A percentile compares a stretch with the other conserved stretches of the same genome.
Evolutionary conservation across 2,329 filamentous ascomycete genomes (phyloP).

Genomic region (Raffaelea arxii): DNA sequence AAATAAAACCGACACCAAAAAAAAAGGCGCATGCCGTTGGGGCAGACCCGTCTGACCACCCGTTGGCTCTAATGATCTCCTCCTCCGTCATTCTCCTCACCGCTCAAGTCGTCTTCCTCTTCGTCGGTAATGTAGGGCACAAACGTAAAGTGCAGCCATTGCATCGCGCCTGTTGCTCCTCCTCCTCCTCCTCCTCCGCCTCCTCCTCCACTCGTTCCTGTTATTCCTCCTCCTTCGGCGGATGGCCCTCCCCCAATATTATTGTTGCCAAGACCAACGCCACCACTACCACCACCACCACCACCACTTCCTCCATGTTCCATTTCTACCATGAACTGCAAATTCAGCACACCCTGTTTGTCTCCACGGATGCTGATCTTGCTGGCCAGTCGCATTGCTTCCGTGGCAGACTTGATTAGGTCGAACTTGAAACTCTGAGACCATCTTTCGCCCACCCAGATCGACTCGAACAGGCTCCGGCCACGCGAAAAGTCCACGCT

Average conservation of each 20-base stretch:
- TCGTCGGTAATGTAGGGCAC: slow-evolving; percentile 62
- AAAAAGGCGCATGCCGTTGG: background rate
- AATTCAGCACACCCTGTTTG: slow-evolving; percentile 76
- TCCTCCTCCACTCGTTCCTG: background rate
- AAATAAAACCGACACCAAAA: background rate
- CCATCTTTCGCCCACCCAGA: slow-evolving; percentile 51
- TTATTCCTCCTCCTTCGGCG: no score
- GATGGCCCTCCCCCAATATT: no score
- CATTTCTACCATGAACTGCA: slow-evolving; percentile 94
- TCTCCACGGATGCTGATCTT: slow-evolving; percentile 91
- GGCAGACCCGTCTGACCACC: no score
- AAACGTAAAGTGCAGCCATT: slow-evolving; percentile 76
- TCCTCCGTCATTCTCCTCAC: slow-evolving; percentile 17
- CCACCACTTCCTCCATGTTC: slow-evolving; percentile 29
- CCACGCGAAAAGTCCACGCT: slow-evolving; percentile 58
- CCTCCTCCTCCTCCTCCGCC: background rate
- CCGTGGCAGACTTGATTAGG: slow-evolving; percentile 71
- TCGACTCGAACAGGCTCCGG: slow-evolving; percentile 63
- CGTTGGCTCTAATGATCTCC: background rate
- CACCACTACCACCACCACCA: background rate
- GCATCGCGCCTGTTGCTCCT: slow-evolving; percentile 42
- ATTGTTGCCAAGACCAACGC: no score
- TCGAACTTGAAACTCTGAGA: slow-evolving; percentile 77
- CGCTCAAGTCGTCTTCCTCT: slow-evolving; percentile 29
- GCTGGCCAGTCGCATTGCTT: slow-evolving; percentile 86